phyloP scores from a whole-genome alignment of 139 green algal genomes.

The Diplosphaera chodatii region DNA sequence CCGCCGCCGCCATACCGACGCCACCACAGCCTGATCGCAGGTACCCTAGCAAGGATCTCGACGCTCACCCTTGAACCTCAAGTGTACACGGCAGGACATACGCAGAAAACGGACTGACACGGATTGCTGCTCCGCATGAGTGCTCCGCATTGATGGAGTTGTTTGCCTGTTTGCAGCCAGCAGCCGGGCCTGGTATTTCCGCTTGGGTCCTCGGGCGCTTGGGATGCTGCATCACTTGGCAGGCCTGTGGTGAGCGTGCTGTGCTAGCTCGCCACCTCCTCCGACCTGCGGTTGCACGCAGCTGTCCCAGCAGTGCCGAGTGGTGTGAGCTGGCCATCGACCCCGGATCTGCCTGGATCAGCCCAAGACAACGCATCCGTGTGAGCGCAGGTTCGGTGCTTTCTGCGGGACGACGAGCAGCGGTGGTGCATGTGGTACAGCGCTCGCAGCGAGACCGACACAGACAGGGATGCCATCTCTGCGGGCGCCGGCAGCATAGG shows the following conservation, averaged over 20 bases:
- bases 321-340: too few relatives aligned
- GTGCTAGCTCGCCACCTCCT: too few relatives aligned
- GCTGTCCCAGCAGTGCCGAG: too few relatives aligned
- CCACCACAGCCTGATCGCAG: neutral
- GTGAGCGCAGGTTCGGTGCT: conserved; percentile 59
- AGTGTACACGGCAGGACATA: too few relatives aligned
- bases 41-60: too few relatives aligned
- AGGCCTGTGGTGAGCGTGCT: conserved; percentile 55
- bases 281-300: too few relatives aligned
- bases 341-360: too few relatives aligned
- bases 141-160: too few relatives aligned
- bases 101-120: too few relatives aligned
- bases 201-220: conserved; percentile 43
- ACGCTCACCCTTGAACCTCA: too few relatives aligned
- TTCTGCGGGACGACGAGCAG: conserved; percentile 70
- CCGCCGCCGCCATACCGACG: neutral
- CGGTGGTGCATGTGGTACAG: conserved; percentile 90
- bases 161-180: too few relatives aligned
- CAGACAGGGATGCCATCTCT: conserved; percentile 40
- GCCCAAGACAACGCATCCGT: neutral
- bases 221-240: conserved; percentile 64
- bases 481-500: conserved; percentile 53
- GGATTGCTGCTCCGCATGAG: too few relatives aligned
- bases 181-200: conserved; percentile 53
- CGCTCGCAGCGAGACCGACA: conserved; percentile 23